Evolutionary conservation across 1,139 yeast species (phyloP).

Genomic region (Pneumocystis canis): DNA sequence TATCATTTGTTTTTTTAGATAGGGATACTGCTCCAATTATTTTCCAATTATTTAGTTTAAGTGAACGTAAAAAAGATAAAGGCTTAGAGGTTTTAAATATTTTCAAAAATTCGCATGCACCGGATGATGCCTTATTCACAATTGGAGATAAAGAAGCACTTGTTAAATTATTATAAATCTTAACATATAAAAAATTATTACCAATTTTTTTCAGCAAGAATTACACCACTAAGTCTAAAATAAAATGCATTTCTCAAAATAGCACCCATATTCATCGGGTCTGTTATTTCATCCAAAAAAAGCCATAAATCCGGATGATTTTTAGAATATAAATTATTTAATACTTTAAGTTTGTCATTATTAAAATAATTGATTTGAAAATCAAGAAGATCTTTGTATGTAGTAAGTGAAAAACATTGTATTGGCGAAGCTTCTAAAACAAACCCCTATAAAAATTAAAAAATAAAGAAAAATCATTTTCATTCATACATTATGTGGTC

Average conservation of each 20-base stretch:
- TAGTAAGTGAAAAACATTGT: not conserved
- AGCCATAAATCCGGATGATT: slow-evolving; percentile 5
- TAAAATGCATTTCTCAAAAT: slow-evolving; percentile 68
- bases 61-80: slow-evolving; percentile 43
- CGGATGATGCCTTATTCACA: slow-evolving; percentile 70
- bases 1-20: not conserved
- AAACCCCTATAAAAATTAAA: not conserved
- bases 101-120: slow-evolving; percentile 67
- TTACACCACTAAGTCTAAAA: slow-evolving; percentile 70
- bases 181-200: not conserved
- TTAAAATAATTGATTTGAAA: not conserved
- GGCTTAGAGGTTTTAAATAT: slow-evolving; percentile 47
- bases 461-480: not conserved
- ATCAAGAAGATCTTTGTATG: not conserved
- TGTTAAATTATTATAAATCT: slow-evolving; percentile 1
- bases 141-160: slow-evolving; percentile 64
- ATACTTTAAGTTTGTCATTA: not conserved
- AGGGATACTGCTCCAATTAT: slow-evolving; percentile 48
- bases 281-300: slow-evolving; percentile 34
- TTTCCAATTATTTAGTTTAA: slow-evolving; percentile 51
- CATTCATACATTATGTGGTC: slow-evolving; percentile 1
- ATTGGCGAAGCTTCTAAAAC: not conserved
- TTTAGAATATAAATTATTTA: not conserved
- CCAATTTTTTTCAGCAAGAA: slow-evolving; percentile 47
- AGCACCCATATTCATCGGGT: slow-evolving; percentile 86